Evolutionary conservation across 768 basidiomycete genomes (phyloP).

Genomic region (Paxillus ammoniavirescens): DNA sequence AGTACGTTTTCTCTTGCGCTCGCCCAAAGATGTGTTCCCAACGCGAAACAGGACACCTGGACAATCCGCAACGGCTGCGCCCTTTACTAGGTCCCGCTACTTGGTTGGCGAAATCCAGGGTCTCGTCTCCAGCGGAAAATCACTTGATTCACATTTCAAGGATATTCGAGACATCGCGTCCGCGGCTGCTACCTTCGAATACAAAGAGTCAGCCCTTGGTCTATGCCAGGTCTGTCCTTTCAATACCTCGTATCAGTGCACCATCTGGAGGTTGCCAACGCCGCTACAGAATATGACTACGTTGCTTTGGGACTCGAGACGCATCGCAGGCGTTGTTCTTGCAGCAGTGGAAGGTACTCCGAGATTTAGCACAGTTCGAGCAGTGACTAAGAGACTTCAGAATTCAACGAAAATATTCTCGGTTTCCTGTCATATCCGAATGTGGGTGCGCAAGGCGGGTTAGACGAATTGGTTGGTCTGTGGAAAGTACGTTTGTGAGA

Average conservation of each 20-base stretch:
- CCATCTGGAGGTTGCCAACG: not conserved
- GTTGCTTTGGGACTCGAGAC: conserved; percentile 20
- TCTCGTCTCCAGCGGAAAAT: conserved; percentile 12
- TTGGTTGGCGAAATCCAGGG: too few relatives aligned
- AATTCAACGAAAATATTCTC: conserved; percentile 21
- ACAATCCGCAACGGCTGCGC: not conserved
- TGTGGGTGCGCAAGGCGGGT: conserved; percentile 6
- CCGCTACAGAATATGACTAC: conserved; percentile 10
- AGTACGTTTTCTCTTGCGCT: conserved; percentile 2
- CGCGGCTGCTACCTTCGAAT: conserved; percentile 4
- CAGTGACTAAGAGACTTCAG: not conserved
- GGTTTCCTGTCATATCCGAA: conserved; percentile 13
- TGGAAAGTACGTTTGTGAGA: conserved; percentile 3
- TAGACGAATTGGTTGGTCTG: conserved; percentile 14
- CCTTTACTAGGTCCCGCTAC: conserved; percentile 7
- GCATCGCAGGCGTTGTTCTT: conserved; percentile 8
- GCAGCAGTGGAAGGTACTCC: conserved; percentile 14
- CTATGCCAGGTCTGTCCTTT: conserved; percentile 9
- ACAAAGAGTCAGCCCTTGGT: conserved; percentile 3
- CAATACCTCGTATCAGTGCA: not conserved
- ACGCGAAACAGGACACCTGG: not conserved
- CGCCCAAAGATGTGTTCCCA: not conserved
- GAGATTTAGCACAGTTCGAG: not conserved
- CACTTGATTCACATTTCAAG: conserved; percentile 10
- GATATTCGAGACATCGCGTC: conserved; percentile 11